Percentiles rank a stretch among this genome's conserved stretches.
Conservation (phyloP, 2,329 filamentous ascomycete species). For the Neonectria neomacrospora region DNA sequence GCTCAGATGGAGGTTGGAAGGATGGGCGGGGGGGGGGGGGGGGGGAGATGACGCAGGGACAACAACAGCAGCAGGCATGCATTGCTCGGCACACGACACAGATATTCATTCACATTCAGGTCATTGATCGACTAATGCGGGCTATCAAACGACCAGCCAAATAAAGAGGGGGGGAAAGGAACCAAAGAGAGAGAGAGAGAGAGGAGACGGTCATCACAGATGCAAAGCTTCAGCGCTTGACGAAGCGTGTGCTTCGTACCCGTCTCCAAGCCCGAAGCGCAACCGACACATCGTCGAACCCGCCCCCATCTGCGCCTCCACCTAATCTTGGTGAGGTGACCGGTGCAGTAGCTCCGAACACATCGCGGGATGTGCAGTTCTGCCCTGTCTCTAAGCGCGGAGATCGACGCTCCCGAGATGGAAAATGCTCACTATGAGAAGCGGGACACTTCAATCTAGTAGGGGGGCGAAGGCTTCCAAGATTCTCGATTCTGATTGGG, state of each 20-base stretch:
- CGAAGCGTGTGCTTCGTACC: not conserved
- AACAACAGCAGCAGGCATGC: not conserved
- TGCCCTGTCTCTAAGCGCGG: conserved; percentile 1
- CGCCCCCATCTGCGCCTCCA: not conserved
- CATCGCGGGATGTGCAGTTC: not conserved
- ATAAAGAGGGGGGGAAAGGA: not conserved
- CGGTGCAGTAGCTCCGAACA: not conserved
- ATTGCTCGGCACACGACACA: not conserved
- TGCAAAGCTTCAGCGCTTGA: not conserved
- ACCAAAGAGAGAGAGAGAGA: not conserved
- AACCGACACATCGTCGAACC: not conserved
- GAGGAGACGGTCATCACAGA: not conserved
- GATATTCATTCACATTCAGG: not conserved
- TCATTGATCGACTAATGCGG: not conserved
- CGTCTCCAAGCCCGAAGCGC: not conserved
- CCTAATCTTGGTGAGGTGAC: not conserved
- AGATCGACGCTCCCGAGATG: conserved; percentile 4
- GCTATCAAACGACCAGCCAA: not conserved
- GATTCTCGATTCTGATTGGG: not conserved
- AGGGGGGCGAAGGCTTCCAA: no score
- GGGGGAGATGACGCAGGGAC: not conserved
- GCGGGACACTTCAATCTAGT: not conserved
- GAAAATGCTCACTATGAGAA: not conserved
- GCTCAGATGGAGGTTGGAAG: no score
- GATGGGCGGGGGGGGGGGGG: not conserved